Evolutionary conservation across 2,329 filamentous ascomycete genomes (phyloP), one percentile per base, ranked within the genome.

Genomic region (Blastomyces gilchristii): DNA sequence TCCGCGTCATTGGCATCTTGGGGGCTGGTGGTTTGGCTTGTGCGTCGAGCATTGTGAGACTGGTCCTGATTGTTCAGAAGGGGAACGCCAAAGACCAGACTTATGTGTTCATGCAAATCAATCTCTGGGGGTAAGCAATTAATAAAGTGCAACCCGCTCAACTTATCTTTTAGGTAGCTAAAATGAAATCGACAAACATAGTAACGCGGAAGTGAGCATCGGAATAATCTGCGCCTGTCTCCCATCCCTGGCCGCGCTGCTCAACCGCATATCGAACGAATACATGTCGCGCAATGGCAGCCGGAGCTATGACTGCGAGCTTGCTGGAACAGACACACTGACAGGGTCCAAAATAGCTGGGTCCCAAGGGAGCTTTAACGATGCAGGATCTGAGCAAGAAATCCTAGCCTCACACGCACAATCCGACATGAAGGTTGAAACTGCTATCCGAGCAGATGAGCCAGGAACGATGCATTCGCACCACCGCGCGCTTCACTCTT

Each of bases 1-100:
- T 78, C 45, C 74, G 79, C 5, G 73, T 84, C 8, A 75, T 79
- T 22, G 69, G 73, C 3, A 76, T 84, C 2, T 80, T 84, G 61
- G 77, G 76, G 1, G 73, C 81, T 11, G 82, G 82, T n/a, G 71
- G 71, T 2, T 45, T 73, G 25, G 71, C 71, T 12, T 68, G 68
- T 22, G 68, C 69, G 2, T 68, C 69, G 12, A 73, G 71, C 64
- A 67, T 73, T 34, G 65, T 72, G 28, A 69, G 71, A 3, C 34
- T 72, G 49, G 58, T 68, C 1, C 63, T 73, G 18, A 73, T 72
- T 58, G 50, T 70, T 2, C 18, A 63, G 16, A 70, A 63, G 1
- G 69, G 66, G 7, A 67, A 68, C 37, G 69, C 70, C 5, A 56
- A 65, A 18, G 71, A 73, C 52, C 49, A 58, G 6, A 72, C 71